These are phyloP conservation scores for Gonium pectorale DNA, from an alignment of 139 green algal species.

Conservation along the genomic window DNA sequence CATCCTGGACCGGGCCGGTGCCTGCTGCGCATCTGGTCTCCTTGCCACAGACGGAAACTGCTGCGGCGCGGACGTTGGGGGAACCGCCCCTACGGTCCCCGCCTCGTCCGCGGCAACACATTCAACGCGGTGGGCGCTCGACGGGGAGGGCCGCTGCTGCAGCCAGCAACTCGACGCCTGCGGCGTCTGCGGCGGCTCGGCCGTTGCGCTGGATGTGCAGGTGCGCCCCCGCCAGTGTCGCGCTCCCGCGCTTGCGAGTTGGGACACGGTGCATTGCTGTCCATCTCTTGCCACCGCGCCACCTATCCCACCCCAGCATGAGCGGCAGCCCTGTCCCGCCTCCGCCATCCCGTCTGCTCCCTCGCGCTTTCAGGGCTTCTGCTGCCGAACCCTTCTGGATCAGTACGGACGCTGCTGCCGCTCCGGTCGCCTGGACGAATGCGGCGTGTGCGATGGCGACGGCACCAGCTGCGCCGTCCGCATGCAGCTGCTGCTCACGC, in stretches of 20 bases:
- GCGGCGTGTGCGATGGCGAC: conserved; percentile 76
- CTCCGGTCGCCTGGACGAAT: conserved; percentile 76
- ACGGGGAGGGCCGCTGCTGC: conserved; percentile 65
- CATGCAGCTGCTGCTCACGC: conserved; percentile 20
- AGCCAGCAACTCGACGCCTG: conserved; percentile 66
- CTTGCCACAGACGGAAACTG: conserved; percentile 45
- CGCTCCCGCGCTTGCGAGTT: too few relatives aligned
- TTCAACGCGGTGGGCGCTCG: conserved; percentile 46
- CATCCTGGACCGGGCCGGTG: conserved; percentile 37
- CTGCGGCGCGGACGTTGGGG: conserved; percentile 20
- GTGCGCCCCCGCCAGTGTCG: too few relatives aligned
- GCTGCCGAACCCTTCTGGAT: conserved; percentile 69
- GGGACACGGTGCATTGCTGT: too few relatives aligned
- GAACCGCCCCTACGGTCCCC: not conserved
- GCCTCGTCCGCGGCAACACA: too few relatives aligned
- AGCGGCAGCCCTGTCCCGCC: not conserved
- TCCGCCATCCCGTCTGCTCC: not conserved
- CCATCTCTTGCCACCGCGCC: too few relatives aligned
- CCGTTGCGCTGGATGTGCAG: conserved; percentile 57
- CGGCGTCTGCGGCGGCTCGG: conserved; percentile 65
- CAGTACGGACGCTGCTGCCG: conserved; percentile 70
- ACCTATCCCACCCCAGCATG: too few relatives aligned
- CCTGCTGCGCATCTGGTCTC: conserved; percentile 45
- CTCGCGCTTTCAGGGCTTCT: conserved; percentile 66
- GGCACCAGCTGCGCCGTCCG: conserved; percentile 61